These are phyloP conservation scores for Glebionis coronaria DNA, from an alignment of 129 eudicot genomes.

Conservation along the genomic window DNA sequence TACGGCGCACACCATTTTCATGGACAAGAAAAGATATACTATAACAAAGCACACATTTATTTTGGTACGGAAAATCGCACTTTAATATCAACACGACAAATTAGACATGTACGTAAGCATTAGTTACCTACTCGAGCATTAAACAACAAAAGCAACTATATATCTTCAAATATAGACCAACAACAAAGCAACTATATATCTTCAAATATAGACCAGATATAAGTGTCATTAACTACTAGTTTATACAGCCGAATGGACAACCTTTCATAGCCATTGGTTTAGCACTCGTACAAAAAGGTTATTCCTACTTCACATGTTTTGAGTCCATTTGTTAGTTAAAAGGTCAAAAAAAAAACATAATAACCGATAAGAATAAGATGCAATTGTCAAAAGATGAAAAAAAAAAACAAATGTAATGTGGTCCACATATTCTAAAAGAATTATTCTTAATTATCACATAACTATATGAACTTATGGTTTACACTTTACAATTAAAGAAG, in stretches of 20 bases:
- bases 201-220: not conserved
- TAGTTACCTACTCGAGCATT: not conserved
- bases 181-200: not conserved
- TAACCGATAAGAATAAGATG: too few relatives aligned
- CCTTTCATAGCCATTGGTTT: not conserved
- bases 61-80: not conserved
- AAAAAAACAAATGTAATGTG: too few relatives aligned
- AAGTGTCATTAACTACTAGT: not conserved
- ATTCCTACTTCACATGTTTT: too few relatives aligned
- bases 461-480: too few relatives aligned
- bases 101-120: not conserved
- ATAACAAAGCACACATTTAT: conserved; percentile 4
- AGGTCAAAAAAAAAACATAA: too few relatives aligned
- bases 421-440: too few relatives aligned
- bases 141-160: not conserved
- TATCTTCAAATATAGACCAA: not conserved
- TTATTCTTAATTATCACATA: too few relatives aligned
- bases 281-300: too few relatives aligned
- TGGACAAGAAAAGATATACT: conserved; percentile 3
- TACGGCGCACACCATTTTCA: not conserved
- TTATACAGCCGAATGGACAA: conserved; percentile 11
- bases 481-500: too few relatives aligned
- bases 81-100: conserved; percentile 3
- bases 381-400: too few relatives aligned
- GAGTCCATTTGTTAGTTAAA: too few relatives aligned